Base-by-base conservation (phyloP, 2,329 filamentous ascomycete genomes). In the Aspergillus sp. region DNA sequence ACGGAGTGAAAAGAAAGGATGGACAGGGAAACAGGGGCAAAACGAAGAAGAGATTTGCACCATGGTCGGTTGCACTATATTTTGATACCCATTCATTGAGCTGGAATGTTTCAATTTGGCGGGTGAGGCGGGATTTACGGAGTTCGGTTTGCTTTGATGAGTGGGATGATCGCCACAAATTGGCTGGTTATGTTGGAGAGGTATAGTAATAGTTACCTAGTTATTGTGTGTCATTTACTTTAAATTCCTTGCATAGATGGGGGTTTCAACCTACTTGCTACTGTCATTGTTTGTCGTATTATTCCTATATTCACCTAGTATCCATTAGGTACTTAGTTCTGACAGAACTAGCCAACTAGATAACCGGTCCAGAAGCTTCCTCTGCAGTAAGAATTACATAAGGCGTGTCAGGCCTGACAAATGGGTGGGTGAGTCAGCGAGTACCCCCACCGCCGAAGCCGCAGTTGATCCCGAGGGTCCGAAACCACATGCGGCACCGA, bases 351-450 rank as follows among this genome's bases (percentile, higher is more conserved):
- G 41, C 15, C 8, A 12, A 21, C 25, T n/a, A 7, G 25, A n/a
- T 17, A 17, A 12, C 47, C n/a, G 47, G 25, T 12, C 47, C 47
- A 30, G 47, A 50, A 50, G n/a, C 25, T 30, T 30, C 25, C 25
- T 19, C 25, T 17, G 41, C 50, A 21, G 50, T 53, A 41, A 28
- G 43, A 55, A 32, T 25, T 43, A 58, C 39, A 21, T 36, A 30
- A 47, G 41, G 38, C 45, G n/a, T 28, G 59, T 59, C 45, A 59
- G 50, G 38, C 59, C 58, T 61, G 59, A 61, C 43, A 54, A 61
- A 61, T 61, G 50, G n/a, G 25, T 13, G 32, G 59, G 51, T 65
- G 62, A 65, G 59, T 65, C 63, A 65, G 51, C 55, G 41, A 51
- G 41, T 53, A 13, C 59, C 62, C 62, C 63, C 62, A 8, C 59